Evolutionary conservation across 2,329 filamentous ascomycete species (phyloP), one percentile per base, ranked within the genome.

Genomic region (Trichoderma atrobrunneum): DNA sequence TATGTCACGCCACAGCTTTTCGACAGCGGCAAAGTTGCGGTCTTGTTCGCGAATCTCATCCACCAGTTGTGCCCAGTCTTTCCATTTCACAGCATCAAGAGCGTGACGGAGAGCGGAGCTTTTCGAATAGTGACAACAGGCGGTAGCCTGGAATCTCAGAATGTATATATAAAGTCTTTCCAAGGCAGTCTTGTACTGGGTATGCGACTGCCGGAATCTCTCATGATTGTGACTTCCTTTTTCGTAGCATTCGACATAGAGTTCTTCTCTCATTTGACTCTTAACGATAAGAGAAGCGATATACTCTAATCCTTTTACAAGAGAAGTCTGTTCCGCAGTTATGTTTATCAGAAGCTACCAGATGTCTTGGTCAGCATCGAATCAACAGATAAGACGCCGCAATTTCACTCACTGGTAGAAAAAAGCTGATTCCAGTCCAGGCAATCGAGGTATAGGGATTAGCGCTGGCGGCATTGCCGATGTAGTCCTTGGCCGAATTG

Each of bases 341-440:
- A 34, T 7, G 10, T 66, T 66, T 14, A 36, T n/a, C 2, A 66
- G 30, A 12, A 66, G 48, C 63, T 26, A n/a, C 10, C 7, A 2
- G 0, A 14, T 12, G 6, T 0, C 1, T 14, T 24, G 48, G 21
- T 51, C 2, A 51, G 48, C 24, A 24, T 24, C 0, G n/a, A 7
- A 14, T 6, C n/a, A 0, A 5, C 10, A 26, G 7, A 3, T 1
- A 1, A 21, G 28, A 12, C 7, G 2, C 4, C 18, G 3, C 4
- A 2, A 11, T 0, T 7, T 7, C 1, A 66, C 63, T 28, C 11
- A 66, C 63, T n/a, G 63, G 48, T 0, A 66, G 30, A 18, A 66
- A 1, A 26, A 36, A 34, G 10, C 63, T 56, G 8, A 66, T 30
- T 0, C 63, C 63, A 1, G 63, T 8, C 63, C 63, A 66, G 0